Conservation (phyloP, 108 stramenopile species). For the Cyclotella cryptica region DNA sequence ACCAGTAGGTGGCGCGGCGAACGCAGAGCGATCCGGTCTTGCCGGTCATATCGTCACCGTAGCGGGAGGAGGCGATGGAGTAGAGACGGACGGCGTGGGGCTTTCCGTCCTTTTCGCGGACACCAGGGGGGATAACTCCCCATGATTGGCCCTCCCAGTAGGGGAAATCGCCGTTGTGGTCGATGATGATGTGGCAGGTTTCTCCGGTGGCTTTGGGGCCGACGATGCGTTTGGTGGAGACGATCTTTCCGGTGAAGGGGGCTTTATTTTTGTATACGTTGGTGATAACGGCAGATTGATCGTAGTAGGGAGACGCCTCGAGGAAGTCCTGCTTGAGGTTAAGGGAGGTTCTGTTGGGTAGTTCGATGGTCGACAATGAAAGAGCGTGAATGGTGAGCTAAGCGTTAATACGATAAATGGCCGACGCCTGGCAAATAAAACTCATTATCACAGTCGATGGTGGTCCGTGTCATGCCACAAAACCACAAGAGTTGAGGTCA, state of each 20-base stretch:
- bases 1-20: conserved; percentile 96
- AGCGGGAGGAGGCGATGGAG: conserved; percentile 97
- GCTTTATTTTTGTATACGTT: conserved; percentile 98
- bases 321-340: conserved; percentile 94
- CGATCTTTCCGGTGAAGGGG: conserved; percentile 95
- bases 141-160: conserved; percentile 99
- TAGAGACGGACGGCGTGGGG: conserved; percentile 96
- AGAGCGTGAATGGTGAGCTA: not conserved
- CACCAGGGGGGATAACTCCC: conserved; percentile 96
- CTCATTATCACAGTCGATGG: too few species aligned
- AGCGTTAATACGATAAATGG: not conserved
- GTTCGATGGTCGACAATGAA: not conserved
- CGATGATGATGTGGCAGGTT: conserved; percentile 99
- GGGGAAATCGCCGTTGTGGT: conserved; percentile 97
- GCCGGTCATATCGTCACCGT: conserved; percentile 98
- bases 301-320: conserved; percentile 95
- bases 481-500: too few species aligned
- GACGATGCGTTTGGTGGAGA: conserved; percentile 97
- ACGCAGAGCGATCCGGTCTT: conserved; percentile 96
- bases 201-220: conserved; percentile 96
- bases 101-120: conserved; percentile 95
- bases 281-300: conserved; percentile 90
- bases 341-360: conserved; percentile 44
- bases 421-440: not conserved
- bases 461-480: too few species aligned